Base-by-base conservation (phyloP, 2,329 filamentous ascomycete genomes). In the Paracorniculantispora psalliotae region DNA sequence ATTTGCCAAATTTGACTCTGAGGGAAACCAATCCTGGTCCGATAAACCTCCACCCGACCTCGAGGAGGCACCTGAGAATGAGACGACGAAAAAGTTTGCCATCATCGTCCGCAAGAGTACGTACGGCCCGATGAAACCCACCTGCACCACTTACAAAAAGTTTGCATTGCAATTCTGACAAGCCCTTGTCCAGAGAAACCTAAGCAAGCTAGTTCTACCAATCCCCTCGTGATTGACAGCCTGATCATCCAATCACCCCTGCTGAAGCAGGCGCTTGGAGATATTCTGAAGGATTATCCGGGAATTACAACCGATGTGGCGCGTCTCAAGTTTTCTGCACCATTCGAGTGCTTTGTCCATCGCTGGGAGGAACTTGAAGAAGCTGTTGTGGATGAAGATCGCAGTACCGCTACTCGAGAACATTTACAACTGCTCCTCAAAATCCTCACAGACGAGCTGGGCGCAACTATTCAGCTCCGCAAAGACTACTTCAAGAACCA, bases 401-500 rank as follows among this genome's bases (percentile, higher is more conserved):
- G 75, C 35, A 79, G 84, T 17, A 64, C 41, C 15, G 28, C 43
- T 2, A 48, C 43, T 43, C 43, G 53, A 5, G 10, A 81, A 21
- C 84, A 91, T 54, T 81, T 92, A 64, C 91, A 90, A 67, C 77
- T 91, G 1, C 79, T 94, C 4, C 73, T 91, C 56, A 83, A 83
- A 57, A 94, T 91, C 66, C 77, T 94, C 19, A 33, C 10, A 21
- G 53, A 56, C 28, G 53, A 56, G n/a, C 44, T 56, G 2, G 30
- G 53, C 10, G 30, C 41, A 3, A 47, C 33, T 6, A 48, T 56
- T 9, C 53, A 56, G 53, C 23, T 56, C 23, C 87, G 92, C 64
- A 84, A 86, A 61, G 92, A 96, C 71, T 96, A 91, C 67, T 83
- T 85, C 1, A 81, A 89, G 23, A 85, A 81, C 33, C 92, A 92